Conservation (phyloP, 305 asterid genomes). For the Coffea humblotiana region DNA sequence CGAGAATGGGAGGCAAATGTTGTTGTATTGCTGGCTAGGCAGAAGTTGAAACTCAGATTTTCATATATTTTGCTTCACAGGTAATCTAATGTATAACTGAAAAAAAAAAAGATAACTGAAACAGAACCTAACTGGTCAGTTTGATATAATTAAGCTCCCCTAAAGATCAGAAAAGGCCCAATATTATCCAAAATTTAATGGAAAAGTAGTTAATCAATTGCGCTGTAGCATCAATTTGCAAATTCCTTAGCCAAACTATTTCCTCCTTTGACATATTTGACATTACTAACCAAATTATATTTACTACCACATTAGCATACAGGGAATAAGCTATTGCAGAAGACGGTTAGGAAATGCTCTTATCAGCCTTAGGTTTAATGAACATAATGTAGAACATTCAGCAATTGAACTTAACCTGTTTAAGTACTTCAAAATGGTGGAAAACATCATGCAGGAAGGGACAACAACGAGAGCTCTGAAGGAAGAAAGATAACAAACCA, state of each 20-base stretch:
- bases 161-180: neutral
- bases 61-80: no score
- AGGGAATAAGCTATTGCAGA: neutral
- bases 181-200: no score
- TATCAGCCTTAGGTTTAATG: neutral
- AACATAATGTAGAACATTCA: neutral
- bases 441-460: neutral
- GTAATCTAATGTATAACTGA: neutral
- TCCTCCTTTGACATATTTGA: neutral
- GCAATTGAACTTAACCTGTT: neutral
- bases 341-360: neutral
- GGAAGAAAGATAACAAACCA: neutral
- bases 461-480: neutral
- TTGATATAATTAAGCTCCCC: neutral
- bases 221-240: neutral
- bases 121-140: neutral
- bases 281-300: neutral
- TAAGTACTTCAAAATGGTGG: neutral
- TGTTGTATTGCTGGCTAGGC: no score
- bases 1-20: no score
- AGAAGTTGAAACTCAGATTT: no score
- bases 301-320: neutral
- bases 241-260: neutral
- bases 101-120: neutral
- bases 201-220: neutral